Conservation (phyloP, 2,329 filamentous ascomycete genomes). For the Pseudocercospora musae region DNA sequence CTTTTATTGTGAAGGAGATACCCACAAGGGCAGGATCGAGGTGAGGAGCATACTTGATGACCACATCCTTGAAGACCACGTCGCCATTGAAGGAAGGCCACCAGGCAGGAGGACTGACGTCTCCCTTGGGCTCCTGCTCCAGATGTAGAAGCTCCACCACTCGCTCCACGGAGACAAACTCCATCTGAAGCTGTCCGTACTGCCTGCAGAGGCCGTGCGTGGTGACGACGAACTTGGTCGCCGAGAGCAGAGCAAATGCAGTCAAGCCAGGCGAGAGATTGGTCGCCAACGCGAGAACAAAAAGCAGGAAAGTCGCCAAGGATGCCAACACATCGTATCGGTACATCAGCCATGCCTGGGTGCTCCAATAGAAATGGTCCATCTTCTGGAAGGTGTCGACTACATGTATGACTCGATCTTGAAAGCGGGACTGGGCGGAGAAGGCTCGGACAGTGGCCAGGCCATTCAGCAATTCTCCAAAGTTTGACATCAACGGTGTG, state of each 20-base stretch:
- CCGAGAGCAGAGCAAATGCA: constrained; percentile 77
- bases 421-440: constrained; percentile 73
- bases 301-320: constrained; percentile 68
- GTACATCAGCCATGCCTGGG: constrained; percentile 80
- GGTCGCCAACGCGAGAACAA: constrained; percentile 69
- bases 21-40: constrained; percentile 69
- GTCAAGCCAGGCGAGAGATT: constrained; percentile 74
- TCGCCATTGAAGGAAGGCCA: constrained; percentile 74
- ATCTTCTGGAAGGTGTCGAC: constrained; percentile 90
- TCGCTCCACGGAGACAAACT: constrained; percentile 86
- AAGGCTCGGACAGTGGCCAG: constrained; percentile 84
- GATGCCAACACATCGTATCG: constrained; percentile 73
- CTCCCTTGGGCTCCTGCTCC: constrained; percentile 68
- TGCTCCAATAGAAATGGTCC: constrained; percentile 90
- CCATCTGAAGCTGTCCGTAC: constrained; percentile 84
- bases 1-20: constrained; percentile 70
- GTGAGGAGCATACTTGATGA: constrained; percentile 73
- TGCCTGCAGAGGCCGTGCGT: constrained; percentile 73
- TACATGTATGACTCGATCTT: constrained; percentile 72
- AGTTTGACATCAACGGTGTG: constrained; percentile 86
- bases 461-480: constrained; percentile 81
- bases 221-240: constrained; percentile 63
- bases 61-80: constrained; percentile 73
- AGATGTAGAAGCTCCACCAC: constrained; percentile 78
- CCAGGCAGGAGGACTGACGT: constrained; percentile 64